Percentiles rank a stretch among this genome's conserved stretches.
Conservation (phyloP, 495 filamentous ascomycete species). For the Penicillium longicatenatum region DNA sequence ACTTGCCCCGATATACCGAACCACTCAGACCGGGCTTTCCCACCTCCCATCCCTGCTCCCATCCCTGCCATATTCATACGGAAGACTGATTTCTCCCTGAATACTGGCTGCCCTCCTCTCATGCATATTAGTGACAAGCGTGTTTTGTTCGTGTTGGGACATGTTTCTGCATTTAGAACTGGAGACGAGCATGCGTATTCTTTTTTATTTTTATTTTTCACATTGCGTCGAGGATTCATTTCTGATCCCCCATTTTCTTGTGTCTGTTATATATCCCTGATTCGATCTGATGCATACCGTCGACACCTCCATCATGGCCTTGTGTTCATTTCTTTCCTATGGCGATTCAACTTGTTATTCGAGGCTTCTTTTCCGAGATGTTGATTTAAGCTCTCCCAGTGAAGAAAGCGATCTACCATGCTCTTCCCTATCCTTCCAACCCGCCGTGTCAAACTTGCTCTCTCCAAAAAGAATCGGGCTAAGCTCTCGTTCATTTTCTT, state of each 20-base stretch:
- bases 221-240: conserved; percentile 15
- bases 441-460: neutral
- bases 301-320: conserved; percentile 23
- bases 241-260: conserved; percentile 15
- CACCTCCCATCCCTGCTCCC: neutral
- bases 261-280: conserved; percentile 37
- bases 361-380: conserved; percentile 5
- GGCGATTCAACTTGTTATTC: conserved; percentile 12
- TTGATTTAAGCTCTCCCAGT: conserved; percentile 16
- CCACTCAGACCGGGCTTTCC: neutral
- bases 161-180: conserved; percentile 47
- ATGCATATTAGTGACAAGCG: conserved; percentile 49
- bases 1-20: neutral
- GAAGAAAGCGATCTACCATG: conserved; percentile 2
- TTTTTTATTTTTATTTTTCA: conserved; percentile 22
- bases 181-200: conserved; percentile 42
- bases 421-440: neutral
- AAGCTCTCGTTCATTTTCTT: conserved; percentile 4
- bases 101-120: conserved; percentile 30
- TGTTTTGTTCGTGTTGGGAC: conserved; percentile 28
- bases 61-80: neutral
- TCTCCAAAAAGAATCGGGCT: conserved; percentile 1
- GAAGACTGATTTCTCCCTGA: conserved; percentile 23
- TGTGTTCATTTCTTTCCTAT: conserved; percentile 19
- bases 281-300: conserved; percentile 34